Conservation (phyloP, 352 stramenopile genomes). For the Phytophthora citricola region DNA sequence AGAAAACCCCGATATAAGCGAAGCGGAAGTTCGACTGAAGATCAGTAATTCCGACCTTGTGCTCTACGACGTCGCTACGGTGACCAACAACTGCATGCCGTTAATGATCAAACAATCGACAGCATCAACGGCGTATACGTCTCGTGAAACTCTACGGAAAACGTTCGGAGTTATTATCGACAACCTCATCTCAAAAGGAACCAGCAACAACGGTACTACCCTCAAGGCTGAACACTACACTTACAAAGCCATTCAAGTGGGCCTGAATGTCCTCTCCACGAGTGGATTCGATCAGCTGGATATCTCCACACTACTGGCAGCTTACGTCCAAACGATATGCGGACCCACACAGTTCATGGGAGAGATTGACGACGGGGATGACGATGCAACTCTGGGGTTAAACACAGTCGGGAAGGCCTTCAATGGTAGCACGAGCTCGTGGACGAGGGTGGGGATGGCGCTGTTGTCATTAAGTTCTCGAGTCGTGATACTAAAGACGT, state of each 20-base stretch:
- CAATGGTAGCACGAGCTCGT: conserved; percentile 39
- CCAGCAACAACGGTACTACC: conserved; percentile 33
- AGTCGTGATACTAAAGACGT: conserved; percentile 36
- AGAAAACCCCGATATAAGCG: conserved; percentile 19
- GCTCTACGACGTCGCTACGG: conserved; percentile 47
- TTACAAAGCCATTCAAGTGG: conserved; percentile 40
- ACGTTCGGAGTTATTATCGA: conserved; percentile 35
- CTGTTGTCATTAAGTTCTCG: conserved; percentile 23
- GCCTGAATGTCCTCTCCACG: conserved; percentile 42
- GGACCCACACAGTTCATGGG: conserved; percentile 51
- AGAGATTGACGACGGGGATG: conserved; percentile 50
- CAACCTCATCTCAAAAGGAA: conserved; percentile 41
- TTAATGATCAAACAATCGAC: conserved; percentile 17
- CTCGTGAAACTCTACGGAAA: conserved; percentile 43
- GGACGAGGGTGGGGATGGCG: conserved; percentile 21
- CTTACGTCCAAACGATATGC: conserved; percentile 59
- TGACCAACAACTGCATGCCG: conserved; percentile 36
- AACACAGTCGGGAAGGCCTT: conserved; percentile 45
- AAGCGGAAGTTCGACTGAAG: conserved; percentile 41
- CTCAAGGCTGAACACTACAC: conserved; percentile 40
- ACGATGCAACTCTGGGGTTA: conserved; percentile 45
- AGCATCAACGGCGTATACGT: conserved; percentile 6
- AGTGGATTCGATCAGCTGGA: conserved; percentile 45
- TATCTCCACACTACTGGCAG: conserved; percentile 38
- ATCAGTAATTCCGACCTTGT: conserved; percentile 52